Evolutionary conservation across 495 filamentous ascomycete genomes (phyloP).

Genomic region (Astrothelium macrocarpum): DNA sequence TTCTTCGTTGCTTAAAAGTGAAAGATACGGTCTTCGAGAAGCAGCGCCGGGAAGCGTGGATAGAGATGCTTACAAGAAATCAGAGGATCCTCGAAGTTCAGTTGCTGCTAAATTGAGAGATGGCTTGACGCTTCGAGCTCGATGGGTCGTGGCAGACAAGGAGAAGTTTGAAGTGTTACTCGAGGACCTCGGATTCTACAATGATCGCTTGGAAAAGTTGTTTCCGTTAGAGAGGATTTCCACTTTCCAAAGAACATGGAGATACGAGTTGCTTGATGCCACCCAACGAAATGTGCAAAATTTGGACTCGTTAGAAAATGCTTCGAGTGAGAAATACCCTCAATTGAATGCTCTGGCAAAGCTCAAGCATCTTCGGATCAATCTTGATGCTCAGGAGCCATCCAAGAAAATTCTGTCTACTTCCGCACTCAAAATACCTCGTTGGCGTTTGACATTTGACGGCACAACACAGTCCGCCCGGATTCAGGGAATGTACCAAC

Average conservation of each 20-base stretch:
- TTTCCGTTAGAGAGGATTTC: conserved; percentile 29
- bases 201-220: conserved; percentile 32
- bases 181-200: conserved; percentile 31
- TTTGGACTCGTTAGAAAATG: conserved; percentile 28
- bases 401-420: conserved; percentile 26
- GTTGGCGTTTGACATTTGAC: conserved; percentile 11
- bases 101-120: conserved; percentile 10
- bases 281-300: conserved; percentile 24
- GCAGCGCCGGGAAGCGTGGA: conserved; percentile 17
- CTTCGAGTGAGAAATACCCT: conserved; percentile 28
- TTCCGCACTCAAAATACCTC: conserved; percentile 25
- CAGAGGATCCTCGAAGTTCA: conserved; percentile 5
- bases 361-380: conserved; percentile 33
- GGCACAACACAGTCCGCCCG: conserved; percentile 10
- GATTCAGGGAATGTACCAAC: conserved; percentile 18
- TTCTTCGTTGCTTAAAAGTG: too few relatives aligned
- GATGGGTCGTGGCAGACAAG: conserved; percentile 34
- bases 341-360: conserved; percentile 27
- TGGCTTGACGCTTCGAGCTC: conserved; percentile 25
- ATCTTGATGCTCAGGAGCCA: conserved; percentile 27
- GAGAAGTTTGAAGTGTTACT: conserved; percentile 33
- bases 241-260: conserved; percentile 30
- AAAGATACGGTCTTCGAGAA: conserved; percentile 29
- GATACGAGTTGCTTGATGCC: conserved; percentile 28
- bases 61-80: conserved; percentile 14